These are phyloP conservation scores for Imleria badia DNA, from an alignment of 768 basidiomycete genomes.

Conservation along the genomic window DNA sequence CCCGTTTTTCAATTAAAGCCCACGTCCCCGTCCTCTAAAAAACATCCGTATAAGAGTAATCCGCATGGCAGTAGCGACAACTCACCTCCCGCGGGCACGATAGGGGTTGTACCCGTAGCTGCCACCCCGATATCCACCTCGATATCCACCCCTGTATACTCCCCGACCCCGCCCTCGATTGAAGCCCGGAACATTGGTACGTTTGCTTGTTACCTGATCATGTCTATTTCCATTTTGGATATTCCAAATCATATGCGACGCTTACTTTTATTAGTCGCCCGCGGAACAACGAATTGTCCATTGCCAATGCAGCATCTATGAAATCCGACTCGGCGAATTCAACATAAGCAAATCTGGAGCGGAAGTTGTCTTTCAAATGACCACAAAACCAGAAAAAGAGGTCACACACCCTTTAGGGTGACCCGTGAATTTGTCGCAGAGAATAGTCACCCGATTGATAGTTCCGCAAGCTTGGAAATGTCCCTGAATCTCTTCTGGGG, in stretches of 20 bases:
- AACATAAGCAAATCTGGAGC: constrained; percentile 89
- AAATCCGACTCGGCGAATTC: constrained; percentile 95
- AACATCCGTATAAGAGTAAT: constrained; percentile 4
- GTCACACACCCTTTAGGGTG: constrained; percentile 89
- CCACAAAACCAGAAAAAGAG: constrained; percentile 13
- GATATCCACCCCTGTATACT: constrained; percentile 55
- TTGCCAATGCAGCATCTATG: constrained; percentile 84
- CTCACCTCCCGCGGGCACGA: constrained; percentile 73
- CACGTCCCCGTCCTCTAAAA: constrained; percentile 73
- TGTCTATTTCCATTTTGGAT: not conserved
- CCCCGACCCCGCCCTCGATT: constrained; percentile 81
- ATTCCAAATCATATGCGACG: not conserved
- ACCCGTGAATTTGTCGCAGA: constrained; percentile 99
- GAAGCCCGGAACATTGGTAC: constrained; percentile 95
- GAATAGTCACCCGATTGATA: constrained; percentile 98
- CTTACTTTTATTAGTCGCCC: constrained; percentile 89
- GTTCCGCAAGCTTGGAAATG: constrained; percentile 98
- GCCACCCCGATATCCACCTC: constrained; percentile 61
- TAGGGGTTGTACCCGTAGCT: constrained; percentile 55
- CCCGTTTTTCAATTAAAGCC: constrained; percentile 40
- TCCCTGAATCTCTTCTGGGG: constrained; percentile 96
- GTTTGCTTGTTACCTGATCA: constrained; percentile 87
- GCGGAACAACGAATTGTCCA: constrained; percentile 96
- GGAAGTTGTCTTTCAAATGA: constrained; percentile 9
- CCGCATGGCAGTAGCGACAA: constrained; percentile 11